Percentiles rank a stretch among this genome's conserved stretches.
phyloP scores from a whole-genome alignment of 2,329 filamentous ascomycete genomes.

The Sphaerulina vaccinii region DNA sequence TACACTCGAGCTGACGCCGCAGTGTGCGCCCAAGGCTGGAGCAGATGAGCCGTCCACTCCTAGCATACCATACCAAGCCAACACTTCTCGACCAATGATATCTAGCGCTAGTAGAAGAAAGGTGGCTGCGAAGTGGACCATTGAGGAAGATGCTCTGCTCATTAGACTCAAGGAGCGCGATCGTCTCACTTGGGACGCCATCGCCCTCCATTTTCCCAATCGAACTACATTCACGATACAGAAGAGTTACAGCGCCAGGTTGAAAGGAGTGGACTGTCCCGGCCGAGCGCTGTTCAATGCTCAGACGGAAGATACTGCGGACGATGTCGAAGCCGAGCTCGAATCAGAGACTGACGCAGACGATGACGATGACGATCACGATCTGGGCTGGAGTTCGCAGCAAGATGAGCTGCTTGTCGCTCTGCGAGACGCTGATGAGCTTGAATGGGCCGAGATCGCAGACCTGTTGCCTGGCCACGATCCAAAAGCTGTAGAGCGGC shows the following conservation, averaged over 20 bases:
- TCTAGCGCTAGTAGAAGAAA: neutral
- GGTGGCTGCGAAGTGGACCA: neutral
- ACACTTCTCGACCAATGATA: conserved; percentile 10
- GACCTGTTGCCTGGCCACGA: conserved; percentile 19
- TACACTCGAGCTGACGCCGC: neutral
- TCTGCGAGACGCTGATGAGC: conserved; percentile 30
- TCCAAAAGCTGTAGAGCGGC: conserved; percentile 17
- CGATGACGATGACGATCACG: conserved; percentile 4
- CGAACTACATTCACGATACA: conserved; percentile 24
- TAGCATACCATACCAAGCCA: conserved; percentile 2
- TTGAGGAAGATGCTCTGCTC: conserved; percentile 18
- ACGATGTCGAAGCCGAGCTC: neutral
- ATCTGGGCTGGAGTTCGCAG: conserved; percentile 33
- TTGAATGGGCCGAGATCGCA: conserved; percentile 31
- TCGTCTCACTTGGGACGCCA: conserved; percentile 11
- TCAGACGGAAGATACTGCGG: conserved; percentile 2
- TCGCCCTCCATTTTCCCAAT: conserved; percentile 20
- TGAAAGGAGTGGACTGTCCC: conserved; percentile 32
- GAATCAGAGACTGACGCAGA: conserved; percentile 2
- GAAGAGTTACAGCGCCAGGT: conserved; percentile 22
- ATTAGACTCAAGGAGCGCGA: conserved; percentile 17
- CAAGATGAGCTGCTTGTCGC: conserved; percentile 41
- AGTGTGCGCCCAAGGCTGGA: neutral
- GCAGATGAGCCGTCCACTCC: neutral
- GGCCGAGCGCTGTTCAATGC: conserved; percentile 29